Base-by-base conservation (phyloP, 371 early-diverging fungal species). In the Rhizomucor miehei region DNA sequence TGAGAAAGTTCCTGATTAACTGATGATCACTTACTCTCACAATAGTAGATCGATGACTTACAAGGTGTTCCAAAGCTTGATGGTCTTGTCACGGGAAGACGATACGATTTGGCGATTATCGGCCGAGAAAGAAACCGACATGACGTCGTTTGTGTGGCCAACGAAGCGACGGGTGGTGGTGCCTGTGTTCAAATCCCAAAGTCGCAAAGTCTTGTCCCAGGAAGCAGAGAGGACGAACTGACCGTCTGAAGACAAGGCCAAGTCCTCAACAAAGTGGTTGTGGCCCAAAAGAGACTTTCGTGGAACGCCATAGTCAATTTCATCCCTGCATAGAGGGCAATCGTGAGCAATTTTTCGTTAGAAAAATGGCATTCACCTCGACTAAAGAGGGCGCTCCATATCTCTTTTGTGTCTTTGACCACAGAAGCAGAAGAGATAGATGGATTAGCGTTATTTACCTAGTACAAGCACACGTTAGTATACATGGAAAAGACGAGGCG, bases 61-160 rank as follows among this genome's bases (percentile, higher is more conserved):
- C 57, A 96, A 84, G 60, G 97, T 97, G 91, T 98, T 97, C 99
- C 99, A 98, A 71, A 98, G 77, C 90, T 97, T 98, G 89, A 98
- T 95, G 75, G 88, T 84, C 88, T 92, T 93, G 84, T 98, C 99
- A 77, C 97, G 94, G 69, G 95, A 93, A 63, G 90, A 93, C 55
- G 95, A 95, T 62, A 95, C 94, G 73, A 98, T 97, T 84, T 94
- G 96, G 69, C 96, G 92, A 91, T 95, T 95, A 77, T 97, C 97
- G 46, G 97, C 91, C 66, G 99, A 97, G 90, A 98, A 98, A 59
- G 95, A 89, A 62, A 96, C 99, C 43, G 96, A 94, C 65, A 96
- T 73, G 59, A 98, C 99, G 77, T 96, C 97, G 79, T 88, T 89
- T 74, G 85, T 89, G 93, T 98, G 99, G 60, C 96, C 97, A 54